Evolutionary conservation across 1,284 basidiomycete species (phyloP).

Genomic region (Tetrapyrgos nigripes): DNA sequence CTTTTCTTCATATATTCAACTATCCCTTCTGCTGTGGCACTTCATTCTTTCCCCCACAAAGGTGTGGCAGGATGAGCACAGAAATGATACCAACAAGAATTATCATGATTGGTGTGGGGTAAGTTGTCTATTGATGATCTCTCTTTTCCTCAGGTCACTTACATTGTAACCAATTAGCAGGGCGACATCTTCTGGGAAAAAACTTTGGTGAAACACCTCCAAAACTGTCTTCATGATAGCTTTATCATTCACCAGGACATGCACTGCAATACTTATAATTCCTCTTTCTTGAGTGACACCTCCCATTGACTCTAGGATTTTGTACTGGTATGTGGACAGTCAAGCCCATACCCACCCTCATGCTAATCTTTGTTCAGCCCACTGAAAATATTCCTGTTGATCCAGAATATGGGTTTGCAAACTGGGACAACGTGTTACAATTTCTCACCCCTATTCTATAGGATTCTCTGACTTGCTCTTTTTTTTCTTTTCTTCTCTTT

Average conservation of each 20-base stretch:
- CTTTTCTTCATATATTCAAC: too few relatives aligned
- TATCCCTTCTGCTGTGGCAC: too few relatives aligned
- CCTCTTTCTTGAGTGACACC: not conserved
- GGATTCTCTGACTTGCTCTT: too few relatives aligned
- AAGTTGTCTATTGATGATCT: not conserved
- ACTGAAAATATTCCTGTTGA: constrained; percentile 1
- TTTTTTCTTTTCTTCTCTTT: too few relatives aligned
- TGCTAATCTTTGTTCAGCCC: not conserved
- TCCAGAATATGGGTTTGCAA: not conserved
- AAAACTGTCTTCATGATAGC: constrained; percentile 7
- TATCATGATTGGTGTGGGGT: constrained; percentile 2
- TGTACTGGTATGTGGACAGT: not conserved
- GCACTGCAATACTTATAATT: not conserved
- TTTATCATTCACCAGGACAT: constrained; percentile 5
- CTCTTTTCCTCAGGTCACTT: not conserved
- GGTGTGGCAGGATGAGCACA: not conserved
- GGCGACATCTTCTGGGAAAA: constrained; percentile 7
- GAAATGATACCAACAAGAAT: not conserved
- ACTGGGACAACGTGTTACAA: too few relatives aligned
- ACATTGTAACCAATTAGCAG: not conserved
- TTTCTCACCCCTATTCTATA: too few relatives aligned
- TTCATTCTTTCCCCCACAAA: too few relatives aligned
- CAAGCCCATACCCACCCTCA: too few relatives aligned
- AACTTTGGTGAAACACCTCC: constrained; percentile 7
- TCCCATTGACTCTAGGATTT: not conserved